Percentiles rank a stretch among this genome's conserved stretches.
Conservation (phyloP, 2,329 filamentous ascomycete species). For the Penicillium sp. region DNA sequence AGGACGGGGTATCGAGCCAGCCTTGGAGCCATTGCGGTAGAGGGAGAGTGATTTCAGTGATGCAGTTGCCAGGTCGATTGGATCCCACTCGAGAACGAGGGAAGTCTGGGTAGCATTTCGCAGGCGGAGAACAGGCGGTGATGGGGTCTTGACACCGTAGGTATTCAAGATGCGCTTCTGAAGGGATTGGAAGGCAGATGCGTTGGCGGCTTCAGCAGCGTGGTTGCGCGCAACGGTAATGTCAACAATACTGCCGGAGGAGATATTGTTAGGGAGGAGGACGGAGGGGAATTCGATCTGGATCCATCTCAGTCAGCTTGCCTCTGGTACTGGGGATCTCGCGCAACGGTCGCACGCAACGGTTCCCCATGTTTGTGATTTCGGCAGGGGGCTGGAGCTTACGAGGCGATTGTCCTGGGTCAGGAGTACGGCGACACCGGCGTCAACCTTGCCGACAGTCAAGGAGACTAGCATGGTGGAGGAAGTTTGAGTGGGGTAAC, state of each 20-base stretch:
- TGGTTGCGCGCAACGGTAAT: conserved; percentile 91
- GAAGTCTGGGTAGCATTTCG: conserved; percentile 98
- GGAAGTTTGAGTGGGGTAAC: neutral
- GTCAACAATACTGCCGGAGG: conserved; percentile 94
- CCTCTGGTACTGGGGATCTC: neutral
- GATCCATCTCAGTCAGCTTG: conserved; percentile 9
- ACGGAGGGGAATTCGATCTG: conserved; percentile 99
- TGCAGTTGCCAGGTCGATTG: conserved; percentile 86
- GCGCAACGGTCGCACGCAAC: neutral
- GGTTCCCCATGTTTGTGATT: conserved; percentile 3
- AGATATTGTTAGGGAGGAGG: conserved; percentile 89
- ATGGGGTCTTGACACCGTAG: conserved; percentile 78
- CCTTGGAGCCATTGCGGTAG: conserved; percentile 95
- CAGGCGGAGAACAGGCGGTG: conserved; percentile 76
- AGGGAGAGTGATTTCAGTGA: conserved; percentile 85
- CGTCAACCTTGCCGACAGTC: conserved; percentile 98
- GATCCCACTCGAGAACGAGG: conserved; percentile 96
- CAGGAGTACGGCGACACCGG: conserved; percentile 92
- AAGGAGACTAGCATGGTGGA: conserved; percentile 86
- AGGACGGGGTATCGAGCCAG: conserved; percentile 87
- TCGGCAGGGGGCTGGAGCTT: conserved; percentile 40
- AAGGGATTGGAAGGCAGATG: conserved; percentile 75
- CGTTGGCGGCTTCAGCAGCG: conserved; percentile 70
- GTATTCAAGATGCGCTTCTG: conserved; percentile 83
- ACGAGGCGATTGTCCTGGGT: conserved; percentile 96